These are phyloP conservation scores for Raphidocelis subcapitata DNA, from an alignment of 139 green algal species.

Conservation along the genomic window DNA sequence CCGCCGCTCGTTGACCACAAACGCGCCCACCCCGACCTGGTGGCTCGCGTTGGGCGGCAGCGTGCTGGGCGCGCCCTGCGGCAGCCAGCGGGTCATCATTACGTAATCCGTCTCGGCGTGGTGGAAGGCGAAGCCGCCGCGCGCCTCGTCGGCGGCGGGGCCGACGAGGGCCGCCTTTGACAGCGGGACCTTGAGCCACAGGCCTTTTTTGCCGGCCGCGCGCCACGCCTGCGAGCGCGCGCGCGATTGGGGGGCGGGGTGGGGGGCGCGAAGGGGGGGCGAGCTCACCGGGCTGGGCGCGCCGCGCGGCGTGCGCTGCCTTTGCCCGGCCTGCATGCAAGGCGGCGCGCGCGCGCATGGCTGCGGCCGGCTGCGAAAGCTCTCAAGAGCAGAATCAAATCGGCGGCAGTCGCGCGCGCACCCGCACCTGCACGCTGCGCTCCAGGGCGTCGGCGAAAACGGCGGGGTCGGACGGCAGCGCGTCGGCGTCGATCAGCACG, in stretches of 20 bases:
- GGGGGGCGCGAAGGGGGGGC: no score
- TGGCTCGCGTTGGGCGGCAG: slow-evolving; percentile 81
- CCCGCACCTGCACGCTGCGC: slow-evolving; percentile 31
- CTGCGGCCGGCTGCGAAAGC: no score
- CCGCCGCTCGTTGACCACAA: slow-evolving; percentile 67
- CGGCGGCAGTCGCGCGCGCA: no score
- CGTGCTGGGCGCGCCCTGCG: slow-evolving; percentile 33
- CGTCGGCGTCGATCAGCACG: slow-evolving; percentile 42
- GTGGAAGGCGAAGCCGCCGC: slow-evolving; percentile 68
- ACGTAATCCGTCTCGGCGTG: slow-evolving; percentile 76
- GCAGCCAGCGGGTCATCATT: slow-evolving; percentile 81
- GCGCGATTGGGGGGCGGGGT: no score
- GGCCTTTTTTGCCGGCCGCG: slow-evolving; percentile 37
- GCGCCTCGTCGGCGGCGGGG: slow-evolving; percentile 29
- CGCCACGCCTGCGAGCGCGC: slow-evolving; percentile 44
- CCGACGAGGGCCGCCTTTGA: slow-evolving; percentile 33
- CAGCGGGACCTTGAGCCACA: slow-evolving; percentile 73
- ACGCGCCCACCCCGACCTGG: slow-evolving; percentile 82
- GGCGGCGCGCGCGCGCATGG: background rate
- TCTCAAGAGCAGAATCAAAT: no score
- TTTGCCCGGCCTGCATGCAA: no score
- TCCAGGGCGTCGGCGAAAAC: slow-evolving; percentile 43
- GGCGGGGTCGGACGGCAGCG: slow-evolving; percentile 39
- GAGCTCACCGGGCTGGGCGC: no score
- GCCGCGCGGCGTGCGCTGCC: no score